Conservation (phyloP, 306 rosid genomes). For the Vigna nakashimae region DNA sequence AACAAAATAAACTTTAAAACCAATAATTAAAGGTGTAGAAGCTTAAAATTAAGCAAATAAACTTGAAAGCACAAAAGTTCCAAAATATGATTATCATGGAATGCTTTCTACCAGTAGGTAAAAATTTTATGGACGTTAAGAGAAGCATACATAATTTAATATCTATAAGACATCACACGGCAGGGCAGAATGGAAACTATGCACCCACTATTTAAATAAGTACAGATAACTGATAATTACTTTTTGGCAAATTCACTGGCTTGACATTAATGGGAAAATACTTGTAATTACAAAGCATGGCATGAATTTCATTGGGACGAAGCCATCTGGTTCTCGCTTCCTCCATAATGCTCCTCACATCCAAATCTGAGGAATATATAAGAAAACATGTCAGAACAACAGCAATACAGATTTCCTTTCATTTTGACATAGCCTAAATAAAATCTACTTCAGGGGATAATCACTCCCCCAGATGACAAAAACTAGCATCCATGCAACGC, state of each 20-base stretch:
- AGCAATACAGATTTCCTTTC: constrained; percentile 13
- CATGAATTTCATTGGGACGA: constrained; percentile 97
- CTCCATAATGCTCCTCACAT: constrained; percentile 65
- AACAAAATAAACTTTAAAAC: background rate
- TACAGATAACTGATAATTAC: constrained; percentile 57
- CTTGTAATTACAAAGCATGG: constrained; percentile 83
- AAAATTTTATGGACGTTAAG: constrained; percentile 18
- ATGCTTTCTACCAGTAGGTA: constrained; percentile 7
- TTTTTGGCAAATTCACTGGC: constrained; percentile 85
- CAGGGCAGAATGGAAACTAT: constrained; percentile 25
- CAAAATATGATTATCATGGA: constrained; percentile 30
- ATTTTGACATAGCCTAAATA: background rate
- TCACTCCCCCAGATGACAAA: background rate
- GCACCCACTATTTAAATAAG: constrained; percentile 37
- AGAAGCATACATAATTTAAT: background rate
- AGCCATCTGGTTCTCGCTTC: constrained; percentile 93
- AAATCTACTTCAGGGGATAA: background rate
- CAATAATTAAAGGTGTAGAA: constrained; percentile 5
- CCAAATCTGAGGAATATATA: constrained; percentile 68
- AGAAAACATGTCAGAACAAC: constrained; percentile 39
- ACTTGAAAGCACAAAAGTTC: constrained; percentile 15
- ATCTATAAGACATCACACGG: constrained; percentile 2
- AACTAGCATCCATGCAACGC: background rate
- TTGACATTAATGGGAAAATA: constrained; percentile 76
- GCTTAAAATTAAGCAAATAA: constrained; percentile 23